Evolutionary conservation across 257 asterid species (phyloP).

Genomic region (Solanum pinnatisectum): DNA sequence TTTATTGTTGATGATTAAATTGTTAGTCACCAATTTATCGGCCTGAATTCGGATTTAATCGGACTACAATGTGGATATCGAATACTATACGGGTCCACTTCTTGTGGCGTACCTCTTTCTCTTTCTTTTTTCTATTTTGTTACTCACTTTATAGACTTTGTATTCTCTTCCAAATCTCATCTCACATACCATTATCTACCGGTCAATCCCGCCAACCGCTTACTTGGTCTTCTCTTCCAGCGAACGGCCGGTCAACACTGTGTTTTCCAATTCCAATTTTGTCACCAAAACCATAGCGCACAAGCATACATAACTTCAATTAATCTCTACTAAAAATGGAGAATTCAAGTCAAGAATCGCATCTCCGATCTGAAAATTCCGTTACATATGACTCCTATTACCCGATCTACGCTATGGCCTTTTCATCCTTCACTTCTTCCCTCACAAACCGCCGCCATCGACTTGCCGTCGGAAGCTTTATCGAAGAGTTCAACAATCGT

Average conservation of each 20-base stretch:
- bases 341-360: constrained; percentile 36
- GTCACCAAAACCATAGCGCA: not conserved
- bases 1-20: not conserved
- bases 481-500: constrained; percentile 67
- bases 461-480: constrained; percentile 70
- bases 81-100: constrained; percentile 4
- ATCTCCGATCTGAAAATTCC: constrained; percentile 30
- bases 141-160: not conserved
- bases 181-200: not conserved
- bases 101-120: constrained; percentile 30
- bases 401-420: constrained; percentile 76
- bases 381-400: constrained; percentile 44
- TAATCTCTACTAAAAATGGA: constrained; percentile 19
- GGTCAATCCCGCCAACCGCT: not conserved
- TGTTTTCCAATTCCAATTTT: not conserved
- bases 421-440: constrained; percentile 28
- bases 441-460: constrained; percentile 27
- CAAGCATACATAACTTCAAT: not conserved
- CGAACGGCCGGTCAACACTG: not conserved
- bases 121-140: not conserved
- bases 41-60: no score
- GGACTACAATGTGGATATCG: rapidly evolving
- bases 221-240: not conserved
- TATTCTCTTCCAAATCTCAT: not conserved
- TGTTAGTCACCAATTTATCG: not conserved